Evolutionary conservation across 2,329 filamentous ascomycete genomes (phyloP).

Genomic region (Aspergillus sp.): DNA sequence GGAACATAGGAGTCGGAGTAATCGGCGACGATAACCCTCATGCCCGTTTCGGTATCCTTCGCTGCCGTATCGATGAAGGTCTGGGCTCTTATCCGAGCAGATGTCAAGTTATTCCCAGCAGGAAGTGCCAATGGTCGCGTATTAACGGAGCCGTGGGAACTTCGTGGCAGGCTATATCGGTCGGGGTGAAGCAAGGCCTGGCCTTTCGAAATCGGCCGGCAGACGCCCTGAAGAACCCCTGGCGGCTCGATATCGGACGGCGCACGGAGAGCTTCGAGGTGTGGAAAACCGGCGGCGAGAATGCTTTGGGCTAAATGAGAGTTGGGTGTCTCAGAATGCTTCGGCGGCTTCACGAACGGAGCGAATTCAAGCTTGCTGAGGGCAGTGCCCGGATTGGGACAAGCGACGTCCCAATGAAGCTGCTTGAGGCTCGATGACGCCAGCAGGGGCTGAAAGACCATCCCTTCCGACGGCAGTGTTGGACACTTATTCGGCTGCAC

Average conservation of each 20-base stretch:
- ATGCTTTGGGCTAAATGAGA: conserved; percentile 37
- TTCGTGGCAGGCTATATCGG: conserved; percentile 32
- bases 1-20: conserved; percentile 30
- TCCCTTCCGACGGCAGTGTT: conserved; percentile 31
- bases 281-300: conserved; percentile 33
- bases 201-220: conserved; percentile 29
- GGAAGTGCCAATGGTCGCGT: conserved; percentile 33
- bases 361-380: conserved; percentile 29
- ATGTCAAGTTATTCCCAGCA: conserved; percentile 35
- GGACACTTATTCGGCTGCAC: conserved; percentile 43
- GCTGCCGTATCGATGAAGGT: conserved; percentile 36
- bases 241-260: conserved; percentile 37
- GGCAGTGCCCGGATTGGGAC: conserved; percentile 27
- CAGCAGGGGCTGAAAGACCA: conserved; percentile 40
- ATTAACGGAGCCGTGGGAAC: conserved; percentile 34
- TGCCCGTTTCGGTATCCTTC: conserved; percentile 32
- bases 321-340: conserved; percentile 29
- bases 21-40: conserved; percentile 34
- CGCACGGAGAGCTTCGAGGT: conserved; percentile 31
- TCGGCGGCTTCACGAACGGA: conserved; percentile 27
- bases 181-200: conserved; percentile 32
- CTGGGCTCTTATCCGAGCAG: conserved; percentile 36
- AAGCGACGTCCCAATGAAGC: conserved; percentile 49
- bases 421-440: conserved; percentile 41
- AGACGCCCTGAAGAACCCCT: conserved; percentile 35